phyloP scores from a whole-genome alignment of 2,329 filamentous ascomycete genomes.

The Aspergillus sp. region DNA sequence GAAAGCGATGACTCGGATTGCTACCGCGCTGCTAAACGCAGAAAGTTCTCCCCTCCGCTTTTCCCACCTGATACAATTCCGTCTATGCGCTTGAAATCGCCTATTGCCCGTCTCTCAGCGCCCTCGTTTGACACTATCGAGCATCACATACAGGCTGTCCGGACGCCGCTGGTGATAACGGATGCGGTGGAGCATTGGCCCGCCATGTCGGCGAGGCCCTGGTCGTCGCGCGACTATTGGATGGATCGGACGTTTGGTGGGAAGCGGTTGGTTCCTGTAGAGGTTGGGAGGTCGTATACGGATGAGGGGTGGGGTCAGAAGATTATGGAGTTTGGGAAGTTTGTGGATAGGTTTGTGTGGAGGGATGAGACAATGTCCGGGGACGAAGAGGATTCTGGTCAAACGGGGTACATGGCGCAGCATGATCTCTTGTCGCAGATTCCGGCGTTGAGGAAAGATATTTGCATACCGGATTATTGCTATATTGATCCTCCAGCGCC shows the following conservation, averaged over 20 bases:
- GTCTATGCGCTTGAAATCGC: constrained; percentile 26
- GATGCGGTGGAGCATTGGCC: constrained; percentile 66
- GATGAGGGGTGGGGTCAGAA: constrained; percentile 78
- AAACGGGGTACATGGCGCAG: constrained; percentile 79
- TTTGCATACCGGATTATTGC: constrained; percentile 76
- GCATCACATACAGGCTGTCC: constrained; percentile 45
- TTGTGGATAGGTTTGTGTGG: constrained; percentile 58
- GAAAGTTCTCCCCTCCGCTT: constrained; percentile 24
- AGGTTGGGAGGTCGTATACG: constrained; percentile 80
- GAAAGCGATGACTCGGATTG: neutral
- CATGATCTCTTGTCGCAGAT: constrained; percentile 82
- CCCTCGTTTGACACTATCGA: constrained; percentile 57
- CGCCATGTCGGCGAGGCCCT: constrained; percentile 60
- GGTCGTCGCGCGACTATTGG: constrained; percentile 69
- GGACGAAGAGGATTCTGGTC: constrained; percentile 10
- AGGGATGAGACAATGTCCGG: constrained; percentile 8
- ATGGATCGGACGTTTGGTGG: constrained; percentile 67
- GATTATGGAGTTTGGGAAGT: constrained; percentile 66
- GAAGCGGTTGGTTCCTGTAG: constrained; percentile 73
- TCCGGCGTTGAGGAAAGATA: constrained; percentile 66
- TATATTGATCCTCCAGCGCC: constrained; percentile 59
- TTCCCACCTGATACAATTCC: constrained; percentile 29
- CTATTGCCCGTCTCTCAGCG: constrained; percentile 35
- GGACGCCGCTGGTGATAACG: constrained; percentile 62
- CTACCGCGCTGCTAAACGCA: constrained; percentile 19